phyloP scores from a whole-genome alignment of 2,329 filamentous ascomycete genomes.

The Pseudocercospora fijiensis region DNA sequence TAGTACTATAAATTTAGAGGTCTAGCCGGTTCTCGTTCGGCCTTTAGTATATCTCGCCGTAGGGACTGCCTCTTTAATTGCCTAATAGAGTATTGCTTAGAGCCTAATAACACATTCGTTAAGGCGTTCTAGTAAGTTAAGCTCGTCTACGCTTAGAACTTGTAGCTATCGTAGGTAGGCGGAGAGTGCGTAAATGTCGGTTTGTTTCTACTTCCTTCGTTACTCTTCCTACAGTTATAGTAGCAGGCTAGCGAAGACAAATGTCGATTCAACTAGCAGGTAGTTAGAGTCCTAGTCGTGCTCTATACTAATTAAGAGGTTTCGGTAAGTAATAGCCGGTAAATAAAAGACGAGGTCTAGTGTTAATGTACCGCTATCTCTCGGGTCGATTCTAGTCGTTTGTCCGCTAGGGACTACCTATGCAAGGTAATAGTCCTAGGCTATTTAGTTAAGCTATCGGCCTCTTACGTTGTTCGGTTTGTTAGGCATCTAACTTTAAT shows the following conservation, averaged over 20 bases:
- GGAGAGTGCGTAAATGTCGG: not conserved
- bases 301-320: not conserved
- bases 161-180: not conserved
- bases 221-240: not conserved
- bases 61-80: no score
- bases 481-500: not conserved
- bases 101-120: not conserved
- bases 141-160: not conserved
- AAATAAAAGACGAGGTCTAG: not conserved
- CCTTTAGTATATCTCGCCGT: no score
- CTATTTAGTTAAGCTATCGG: not conserved
- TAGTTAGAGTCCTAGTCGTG: not conserved
- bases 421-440: not conserved
- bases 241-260: not conserved
- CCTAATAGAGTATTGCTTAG: not conserved
- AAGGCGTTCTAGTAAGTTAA: not conserved
- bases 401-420: not conserved
- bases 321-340: not conserved
- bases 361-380: not conserved
- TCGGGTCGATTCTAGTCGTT: not conserved
- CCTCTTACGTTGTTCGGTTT: not conserved
- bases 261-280: not conserved
- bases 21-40: no score
- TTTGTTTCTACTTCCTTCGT: not conserved
- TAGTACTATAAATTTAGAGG: no score